These are phyloP conservation scores for Ustilago vetiveriae DNA, from an alignment of 1,284 basidiomycete genomes.

Conservation along the genomic window DNA sequence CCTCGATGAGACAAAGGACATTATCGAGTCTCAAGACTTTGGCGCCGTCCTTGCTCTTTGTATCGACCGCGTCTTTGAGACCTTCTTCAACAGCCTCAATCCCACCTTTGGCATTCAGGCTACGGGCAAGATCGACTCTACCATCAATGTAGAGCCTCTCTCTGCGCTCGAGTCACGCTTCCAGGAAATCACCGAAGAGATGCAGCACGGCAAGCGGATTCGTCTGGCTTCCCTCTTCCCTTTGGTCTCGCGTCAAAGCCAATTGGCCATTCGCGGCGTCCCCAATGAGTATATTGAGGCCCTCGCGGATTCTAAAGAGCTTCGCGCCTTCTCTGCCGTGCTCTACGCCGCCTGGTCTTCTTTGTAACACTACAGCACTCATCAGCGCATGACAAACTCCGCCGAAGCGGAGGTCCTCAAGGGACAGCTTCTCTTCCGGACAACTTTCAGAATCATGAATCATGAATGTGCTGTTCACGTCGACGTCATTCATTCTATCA, in stretches of 20 bases:
- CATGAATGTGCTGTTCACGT: too few species aligned
- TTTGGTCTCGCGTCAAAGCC: slow-evolving; percentile 79
- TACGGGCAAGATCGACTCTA: slow-evolving; percentile 19
- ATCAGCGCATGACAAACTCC: neutral
- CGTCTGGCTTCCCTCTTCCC: slow-evolving; percentile 80
- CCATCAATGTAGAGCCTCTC: slow-evolving; percentile 27
- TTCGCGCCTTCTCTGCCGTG: slow-evolving; percentile 71
- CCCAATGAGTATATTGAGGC: slow-evolving; percentile 83
- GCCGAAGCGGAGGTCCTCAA: too few species aligned
- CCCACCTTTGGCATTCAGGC: slow-evolving; percentile 56
- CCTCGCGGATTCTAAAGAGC: slow-evolving; percentile 68
- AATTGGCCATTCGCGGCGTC: slow-evolving; percentile 75
- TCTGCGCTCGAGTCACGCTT: slow-evolving; percentile 70
- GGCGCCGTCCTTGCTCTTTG: slow-evolving; percentile 74
- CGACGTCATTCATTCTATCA: too few species aligned
- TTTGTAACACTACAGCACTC: slow-evolving; percentile 21
- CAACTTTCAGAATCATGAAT: too few species aligned
- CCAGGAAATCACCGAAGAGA: slow-evolving; percentile 48
- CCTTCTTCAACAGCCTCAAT: slow-evolving; percentile 72
- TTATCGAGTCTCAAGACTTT: slow-evolving; percentile 78
- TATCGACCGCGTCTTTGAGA: slow-evolving; percentile 76
- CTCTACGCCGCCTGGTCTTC: slow-evolving; percentile 69
- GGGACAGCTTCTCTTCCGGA: too few species aligned
- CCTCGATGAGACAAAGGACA: slow-evolving; percentile 76
- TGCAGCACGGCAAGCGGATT: slow-evolving; percentile 70